Conservation (phyloP, 2,329 filamentous ascomycete species). For the Gnomoniopsis sp. region DNA sequence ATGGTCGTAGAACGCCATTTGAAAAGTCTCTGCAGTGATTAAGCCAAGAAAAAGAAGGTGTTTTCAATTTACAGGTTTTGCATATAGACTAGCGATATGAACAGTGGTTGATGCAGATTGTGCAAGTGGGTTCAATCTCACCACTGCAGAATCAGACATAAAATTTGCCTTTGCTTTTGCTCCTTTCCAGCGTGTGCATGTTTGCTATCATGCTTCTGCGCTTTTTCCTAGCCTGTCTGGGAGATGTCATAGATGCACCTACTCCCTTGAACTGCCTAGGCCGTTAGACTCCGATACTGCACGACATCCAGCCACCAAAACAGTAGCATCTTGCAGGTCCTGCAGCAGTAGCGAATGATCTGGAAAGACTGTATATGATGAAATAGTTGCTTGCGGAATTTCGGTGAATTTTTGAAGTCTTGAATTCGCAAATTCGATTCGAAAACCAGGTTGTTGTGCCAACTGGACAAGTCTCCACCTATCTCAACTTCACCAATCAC, state of each 20-base stretch:
- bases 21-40: constrained; percentile 16
- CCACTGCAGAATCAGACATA: background rate
- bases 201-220: background rate
- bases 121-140: background rate
- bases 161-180: background rate
- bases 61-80: background rate
- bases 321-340: background rate
- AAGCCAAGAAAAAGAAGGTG: background rate
- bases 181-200: background rate
- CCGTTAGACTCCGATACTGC: constrained; percentile 27
- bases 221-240: background rate
- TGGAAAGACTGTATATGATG: background rate
- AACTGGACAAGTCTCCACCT: constrained; percentile 18
- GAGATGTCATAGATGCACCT: background rate
- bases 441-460: background rate
- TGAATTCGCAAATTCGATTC: background rate
- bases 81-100: constrained; percentile 1
- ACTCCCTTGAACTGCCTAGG: background rate
- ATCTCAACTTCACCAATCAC: constrained; percentile 20
- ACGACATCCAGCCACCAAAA: constrained; percentile 20
- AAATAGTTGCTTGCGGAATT: background rate
- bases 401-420: background rate
- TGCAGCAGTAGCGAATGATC: background rate
- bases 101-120: background rate
- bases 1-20: constrained; percentile 17